phyloP scores from a whole-genome alignment of 306 rosid genomes.

The Cucumis hystrix region DNA sequence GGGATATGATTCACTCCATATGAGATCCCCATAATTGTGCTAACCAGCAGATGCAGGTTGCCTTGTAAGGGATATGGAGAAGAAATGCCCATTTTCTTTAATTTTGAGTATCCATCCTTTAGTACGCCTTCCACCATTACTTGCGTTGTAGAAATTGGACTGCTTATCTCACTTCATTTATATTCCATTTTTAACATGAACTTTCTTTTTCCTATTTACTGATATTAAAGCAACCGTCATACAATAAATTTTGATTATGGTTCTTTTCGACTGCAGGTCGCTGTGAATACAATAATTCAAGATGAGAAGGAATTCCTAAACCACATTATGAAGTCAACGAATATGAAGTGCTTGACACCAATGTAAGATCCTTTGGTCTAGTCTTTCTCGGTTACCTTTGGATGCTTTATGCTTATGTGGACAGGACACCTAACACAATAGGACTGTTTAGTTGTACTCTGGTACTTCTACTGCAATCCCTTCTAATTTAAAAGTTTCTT shows the following conservation, averaged over 20 bases:
- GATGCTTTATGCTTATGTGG: background rate
- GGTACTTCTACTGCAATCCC: background rate
- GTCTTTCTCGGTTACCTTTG: background rate
- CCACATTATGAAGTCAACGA: slow-evolving; percentile 80
- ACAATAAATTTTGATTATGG: background rate
- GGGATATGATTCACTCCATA: no score
- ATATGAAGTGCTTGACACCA: slow-evolving; percentile 88
- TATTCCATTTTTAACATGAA: background rate
- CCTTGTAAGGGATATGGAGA: no score
- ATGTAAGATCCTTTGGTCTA: slow-evolving; percentile 38
- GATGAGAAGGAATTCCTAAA: slow-evolving; percentile 74
- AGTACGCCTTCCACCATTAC: background rate
- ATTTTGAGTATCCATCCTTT: background rate
- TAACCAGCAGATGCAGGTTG: no score
- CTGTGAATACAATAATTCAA: slow-evolving; percentile 71
- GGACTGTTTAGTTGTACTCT: background rate
- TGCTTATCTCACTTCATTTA: background rate
- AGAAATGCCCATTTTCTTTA: background rate
- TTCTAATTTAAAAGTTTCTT: background rate
- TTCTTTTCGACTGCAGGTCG: slow-evolving; percentile 36
- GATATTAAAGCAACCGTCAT: background rate
- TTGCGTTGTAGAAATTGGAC: background rate
- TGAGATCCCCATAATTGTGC: no score
- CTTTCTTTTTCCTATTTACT: background rate
- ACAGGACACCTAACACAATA: background rate